Evolutionary conservation across 768 basidiomycete species (phyloP), one percentile per base, ranked within the genome.

Genomic region (Mycena leptocephala): DNA sequence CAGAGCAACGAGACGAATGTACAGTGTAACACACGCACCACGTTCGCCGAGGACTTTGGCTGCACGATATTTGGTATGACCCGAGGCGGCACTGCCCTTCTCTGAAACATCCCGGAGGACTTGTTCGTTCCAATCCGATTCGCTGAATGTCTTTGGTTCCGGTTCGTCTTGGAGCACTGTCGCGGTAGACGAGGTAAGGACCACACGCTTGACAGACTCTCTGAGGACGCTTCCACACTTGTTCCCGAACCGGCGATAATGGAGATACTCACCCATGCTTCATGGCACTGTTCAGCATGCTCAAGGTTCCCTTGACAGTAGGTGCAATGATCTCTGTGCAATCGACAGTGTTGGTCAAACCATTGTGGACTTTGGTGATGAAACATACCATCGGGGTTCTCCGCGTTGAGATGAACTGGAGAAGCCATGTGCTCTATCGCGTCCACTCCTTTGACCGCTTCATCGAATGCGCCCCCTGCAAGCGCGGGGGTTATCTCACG

Each of bases 371-470:
- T 26, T 26, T 35, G 18, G 22, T 18, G 32, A 56, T 13, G 11
- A 28, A 10, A 30, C 53, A 2, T 1, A 56, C 53, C 86, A 53
- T 85, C 79, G 3, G 90, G 89, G 53, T 92, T 87, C 24, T 85
- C 84, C 1, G 85, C 87, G 2, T 88, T 84, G 26, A 86, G 74
- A 65, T 88, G 85, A 80, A 92, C 88, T 0, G 94, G 94, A 1
- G 93, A 94, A 0, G 94, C 94, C 6, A 88, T 91, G 79, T 95
- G 95, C 46, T 85, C 88, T 63, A 97, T 90, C 0, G 89, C 95
- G 74, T 95, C 92, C 13, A 96, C 92, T 2, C 89, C 95, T 81
- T 92, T 90, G 75, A 96, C 93, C 0, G 92, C 95, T 64, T 95
- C 92, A 81, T 96, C 95, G 77, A 96, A 97, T 2, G 93, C 94